Percentiles rank a stretch among this genome's conserved stretches.
Evolutionary conservation across 768 basidiomycete genomes (phyloP).

Genomic region (Boletus tomentosulus): DNA sequence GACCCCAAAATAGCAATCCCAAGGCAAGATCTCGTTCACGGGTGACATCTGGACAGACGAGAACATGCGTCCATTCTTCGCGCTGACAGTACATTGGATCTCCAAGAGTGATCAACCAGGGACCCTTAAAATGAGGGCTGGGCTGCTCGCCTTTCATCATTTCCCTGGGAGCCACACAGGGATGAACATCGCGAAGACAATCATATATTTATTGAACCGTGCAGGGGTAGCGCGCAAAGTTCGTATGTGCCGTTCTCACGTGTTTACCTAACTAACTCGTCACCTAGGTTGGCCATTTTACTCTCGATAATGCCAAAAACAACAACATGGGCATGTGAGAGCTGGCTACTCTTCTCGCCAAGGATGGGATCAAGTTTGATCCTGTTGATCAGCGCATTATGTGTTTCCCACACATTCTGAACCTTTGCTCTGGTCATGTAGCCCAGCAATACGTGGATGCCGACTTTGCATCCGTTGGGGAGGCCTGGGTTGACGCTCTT

Average conservation of each 20-base stretch:
- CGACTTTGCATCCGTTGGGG: no score
- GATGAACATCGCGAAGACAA: conserved; percentile 1
- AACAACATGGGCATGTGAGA: neutral
- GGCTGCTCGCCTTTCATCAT: conserved; percentile 9
- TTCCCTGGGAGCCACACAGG: conserved; percentile 16
- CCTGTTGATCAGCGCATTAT: neutral
- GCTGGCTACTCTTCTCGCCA: neutral
- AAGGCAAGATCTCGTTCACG: conserved; percentile 6
- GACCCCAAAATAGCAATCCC: no score
- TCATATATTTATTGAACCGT: neutral
- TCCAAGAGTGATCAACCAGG: neutral
- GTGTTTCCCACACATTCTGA: neutral
- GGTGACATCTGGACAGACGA: conserved; percentile 15
- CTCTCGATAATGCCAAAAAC: neutral
- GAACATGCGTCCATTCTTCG: conserved; percentile 8
- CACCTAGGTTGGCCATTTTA: neutral
- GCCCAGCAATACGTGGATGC: neutral
- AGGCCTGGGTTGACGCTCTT: no score
- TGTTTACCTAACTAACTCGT: neutral
- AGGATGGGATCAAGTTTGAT: neutral
- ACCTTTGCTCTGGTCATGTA: neutral
- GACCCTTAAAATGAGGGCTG: conserved; percentile 5
- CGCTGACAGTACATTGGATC: conserved; percentile 14
- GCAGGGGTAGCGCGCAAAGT: neutral
- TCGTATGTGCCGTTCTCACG: neutral